phyloP scores from a whole-genome alignment of 2,329 filamentous ascomycete species.

The Claviceps fusiformis region DNA sequence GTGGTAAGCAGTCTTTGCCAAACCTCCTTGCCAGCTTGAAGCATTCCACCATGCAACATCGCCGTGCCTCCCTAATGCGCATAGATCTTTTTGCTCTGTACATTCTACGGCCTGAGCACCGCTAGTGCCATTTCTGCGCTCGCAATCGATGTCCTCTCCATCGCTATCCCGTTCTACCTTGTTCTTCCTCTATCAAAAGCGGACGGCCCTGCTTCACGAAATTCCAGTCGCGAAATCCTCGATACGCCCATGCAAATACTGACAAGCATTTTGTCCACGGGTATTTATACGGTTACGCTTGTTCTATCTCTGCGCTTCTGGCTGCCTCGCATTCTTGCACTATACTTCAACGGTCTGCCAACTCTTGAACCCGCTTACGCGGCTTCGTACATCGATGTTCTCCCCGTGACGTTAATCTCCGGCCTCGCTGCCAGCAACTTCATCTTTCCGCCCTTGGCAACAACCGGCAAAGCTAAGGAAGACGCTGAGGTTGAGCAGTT shows the following conservation, averaged over 20 bases:
- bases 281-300: conserved; percentile 62
- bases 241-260: conserved; percentile 49
- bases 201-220: conserved; percentile 41
- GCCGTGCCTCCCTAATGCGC: neutral
- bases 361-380: conserved; percentile 55
- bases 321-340: conserved; percentile 58
- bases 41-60: neutral
- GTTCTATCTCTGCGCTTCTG: conserved; percentile 55
- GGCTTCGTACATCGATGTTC: conserved; percentile 44
- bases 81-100: conserved; percentile 58
- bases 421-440: conserved; percentile 63
- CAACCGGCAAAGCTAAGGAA: conserved; percentile 32
- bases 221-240: conserved; percentile 51
- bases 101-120: conserved; percentile 61
- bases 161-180: conserved; percentile 60
- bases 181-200: conserved; percentile 53
- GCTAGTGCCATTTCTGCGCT: conserved; percentile 48
- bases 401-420: conserved; percentile 44
- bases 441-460: conserved; percentile 58
- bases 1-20: conserved; percentile 27
- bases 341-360: conserved; percentile 60
- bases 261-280: conserved; percentile 54
- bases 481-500: conserved; percentile 41
- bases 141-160: conserved; percentile 53
- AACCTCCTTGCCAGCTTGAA: neutral